Evolutionary conservation across 768 basidiomycete species (phyloP), one percentile per base, ranked within the genome.

Genomic region (Boletus reticuloceps): DNA sequence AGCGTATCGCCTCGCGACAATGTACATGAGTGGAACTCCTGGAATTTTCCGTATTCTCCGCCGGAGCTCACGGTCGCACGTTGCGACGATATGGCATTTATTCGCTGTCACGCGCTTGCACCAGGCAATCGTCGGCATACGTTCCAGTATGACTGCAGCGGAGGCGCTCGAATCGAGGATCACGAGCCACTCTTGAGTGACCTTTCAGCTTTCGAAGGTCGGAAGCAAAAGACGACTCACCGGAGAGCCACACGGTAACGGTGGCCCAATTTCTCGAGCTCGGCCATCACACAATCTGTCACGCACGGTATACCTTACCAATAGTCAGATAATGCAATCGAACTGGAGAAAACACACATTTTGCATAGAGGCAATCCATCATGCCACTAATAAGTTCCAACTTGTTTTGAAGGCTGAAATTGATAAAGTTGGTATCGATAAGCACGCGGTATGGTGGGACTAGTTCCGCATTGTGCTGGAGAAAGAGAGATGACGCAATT

Each of bases 371-470:
- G 66, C 94, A 96, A 67, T 99, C 97, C 97, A 99, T 98, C 97
- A 99, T 98, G n/a, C 91, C 94, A 64, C 88, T 85, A 20, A 98
- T 79, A 51, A 98, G 81, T 71, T 99, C 97, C 60, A 99, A 76
- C 72, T 98, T 97, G 73, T 98, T 99, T 76, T 99, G 97, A 47
- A 99, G 80, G 61, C 89, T 92, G 70, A 98, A 96, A 69, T 98
- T 98, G 80, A 99, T 99, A 64, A 99, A 98, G 71, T 99, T 99
- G 69, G 97, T 99, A 73, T 99, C 97, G 56, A 99, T 93, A 38
- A 99, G 83, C 27, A 99, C 92, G 19, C 96, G 86, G 69, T 98
- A 99, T 4, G 97, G 97, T 0, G 97, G 97, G 0, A 92, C 95
- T 45, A 99, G 89, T 19, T 97, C 89, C 20, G 89, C 86, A 71